Evolutionary conservation across 148 eudicot genomes (phyloP), one percentile per base, ranked within the genome.

Genomic region (Fagopyrum esculentum): DNA sequence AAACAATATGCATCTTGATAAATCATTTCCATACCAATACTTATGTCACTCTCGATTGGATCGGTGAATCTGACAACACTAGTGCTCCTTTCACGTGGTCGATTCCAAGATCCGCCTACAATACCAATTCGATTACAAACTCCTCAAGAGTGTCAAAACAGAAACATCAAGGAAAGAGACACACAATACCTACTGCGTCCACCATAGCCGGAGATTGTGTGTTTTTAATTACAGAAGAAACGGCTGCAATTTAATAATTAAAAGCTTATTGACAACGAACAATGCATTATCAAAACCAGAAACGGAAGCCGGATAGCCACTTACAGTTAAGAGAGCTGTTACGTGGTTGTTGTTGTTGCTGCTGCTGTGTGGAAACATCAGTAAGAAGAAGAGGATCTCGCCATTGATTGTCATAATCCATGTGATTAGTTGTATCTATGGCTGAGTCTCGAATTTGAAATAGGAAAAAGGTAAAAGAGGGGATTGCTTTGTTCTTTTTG

Each of bases 351-450:
- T 12, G 71, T 45, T 70, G 73, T 9, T 9, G 13, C 6, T 74
- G 80, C 79, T 72, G 85, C 73, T 85, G 89, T 11, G 84, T 78
- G 79, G 89, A 82, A 79, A 83, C 95, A 73, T 89, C 98, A 7
- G 97, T 93, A 52, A 88, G 83, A 54, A 91, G 89, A 80, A 93
- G 93, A 64, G 97, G 98, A 88, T 91, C 98, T 71, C 82, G 80
- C 92, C 97, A 92, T 66, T 82, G 88, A 76, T 77, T 69, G 56
- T 75, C 44, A 76, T 81, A 88, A 52, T 74, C 92, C 89, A 89
- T 88, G 69, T 30, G 69, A 61, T n/a, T 16, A 44, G 35, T 64
- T 64, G 46, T 15, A 5, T 61, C 69, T 26, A 9, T 55, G 59
- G 1, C 7, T 10, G 44, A 63, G 69, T 30, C 40, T 35, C 1